Evolutionary conservation across 495 filamentous ascomycete genomes (phyloP).

Genomic region (Penicillium flavigenum): DNA sequence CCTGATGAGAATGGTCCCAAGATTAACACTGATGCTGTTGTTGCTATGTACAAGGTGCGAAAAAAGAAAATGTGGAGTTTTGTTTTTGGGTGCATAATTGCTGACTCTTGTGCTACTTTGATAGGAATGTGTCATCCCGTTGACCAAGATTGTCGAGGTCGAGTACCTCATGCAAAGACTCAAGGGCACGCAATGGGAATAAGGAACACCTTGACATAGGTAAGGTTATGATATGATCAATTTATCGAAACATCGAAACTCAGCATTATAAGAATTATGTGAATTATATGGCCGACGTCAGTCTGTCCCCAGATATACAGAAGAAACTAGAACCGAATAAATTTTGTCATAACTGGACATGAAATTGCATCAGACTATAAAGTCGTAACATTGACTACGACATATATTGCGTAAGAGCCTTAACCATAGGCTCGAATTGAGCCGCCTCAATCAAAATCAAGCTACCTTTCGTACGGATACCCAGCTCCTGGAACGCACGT

Average conservation of each 20-base stretch:
- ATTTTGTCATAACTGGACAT: slow-evolving; percentile 33
- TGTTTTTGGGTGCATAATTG: slow-evolving; percentile 5
- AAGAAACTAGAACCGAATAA: slow-evolving; percentile 17
- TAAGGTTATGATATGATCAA: slow-evolving; percentile 27
- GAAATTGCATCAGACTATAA: slow-evolving; percentile 16
- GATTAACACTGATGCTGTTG: slow-evolving; percentile 91
- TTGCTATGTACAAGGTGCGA: slow-evolving; percentile 82
- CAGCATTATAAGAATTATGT: slow-evolving; percentile 10
- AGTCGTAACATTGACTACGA: slow-evolving; percentile 35
- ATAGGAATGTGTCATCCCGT: slow-evolving; percentile 88
- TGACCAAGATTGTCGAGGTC: slow-evolving; percentile 96
- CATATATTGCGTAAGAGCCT: slow-evolving; percentile 70
- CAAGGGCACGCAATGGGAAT: slow-evolving; percentile 65
- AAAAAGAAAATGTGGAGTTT: background rate
- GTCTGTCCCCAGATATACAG: background rate
- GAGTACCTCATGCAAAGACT: slow-evolving; percentile 96
- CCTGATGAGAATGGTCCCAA: slow-evolving; percentile 59
- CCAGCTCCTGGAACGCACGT: slow-evolving; percentile 89
- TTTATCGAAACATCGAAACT: slow-evolving; percentile 10
- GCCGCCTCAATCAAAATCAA: slow-evolving; percentile 74
- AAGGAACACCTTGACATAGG: slow-evolving; percentile 17
- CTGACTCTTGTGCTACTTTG: slow-evolving; percentile 22
- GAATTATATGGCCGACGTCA: slow-evolving; percentile 5
- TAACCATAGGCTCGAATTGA: slow-evolving; percentile 65
- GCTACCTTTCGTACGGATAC: slow-evolving; percentile 77